Base-by-base conservation (phyloP, 78 protist species). In the Tieghemostelium lacteum region DNA sequence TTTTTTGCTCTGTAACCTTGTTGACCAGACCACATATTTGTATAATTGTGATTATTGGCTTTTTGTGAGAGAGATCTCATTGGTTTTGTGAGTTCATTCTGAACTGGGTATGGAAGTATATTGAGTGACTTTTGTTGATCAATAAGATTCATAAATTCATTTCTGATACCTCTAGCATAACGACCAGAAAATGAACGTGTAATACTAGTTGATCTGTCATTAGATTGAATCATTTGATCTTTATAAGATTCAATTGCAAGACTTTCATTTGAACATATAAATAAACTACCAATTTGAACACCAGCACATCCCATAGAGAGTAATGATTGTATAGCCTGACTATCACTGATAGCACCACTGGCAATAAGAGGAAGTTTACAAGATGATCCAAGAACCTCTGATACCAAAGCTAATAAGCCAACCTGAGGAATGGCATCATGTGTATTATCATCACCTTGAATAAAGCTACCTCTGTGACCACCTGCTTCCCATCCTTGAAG, bases 391-490 rank as follows among this genome's bases (percentile, higher is more conserved):
- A 70, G 12, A 20, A 70, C 5, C 17, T 37, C 22, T 42, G 77
- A 28, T 33, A 57, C 20, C 28, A 73, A 5, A 8, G 49, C 29
- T 1, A 73, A 17, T 24, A 12, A 4, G 8, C 33, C 10, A 4
- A 73, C 24, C 66, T 28, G 7, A n/a, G n/a, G n/a, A n/a, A n/a
- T n/a, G n/a, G n/a, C n/a, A n/a, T n/a, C n/a, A n/a, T n/a, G n/a
- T n/a, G n/a, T n/a, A 34, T 2, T 6, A 36, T 37, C 42, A 3
- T 6, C 72, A 37, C 10, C 42, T 37, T 33, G 7, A n/a, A 37
- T 36, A 62, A 83, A 83, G 3, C 63, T 26, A 17, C 89, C 89
- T 52, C 89, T 29, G 22, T 83, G 89, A 1, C 89, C 89, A 69
- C 89, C 89, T 17, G 89, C 89, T 45, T 69, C 89, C 10, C 12